phyloP scores from a whole-genome alignment of 2,329 filamentous ascomycete species.

The Pseudogymnoascus sp. region DNA sequence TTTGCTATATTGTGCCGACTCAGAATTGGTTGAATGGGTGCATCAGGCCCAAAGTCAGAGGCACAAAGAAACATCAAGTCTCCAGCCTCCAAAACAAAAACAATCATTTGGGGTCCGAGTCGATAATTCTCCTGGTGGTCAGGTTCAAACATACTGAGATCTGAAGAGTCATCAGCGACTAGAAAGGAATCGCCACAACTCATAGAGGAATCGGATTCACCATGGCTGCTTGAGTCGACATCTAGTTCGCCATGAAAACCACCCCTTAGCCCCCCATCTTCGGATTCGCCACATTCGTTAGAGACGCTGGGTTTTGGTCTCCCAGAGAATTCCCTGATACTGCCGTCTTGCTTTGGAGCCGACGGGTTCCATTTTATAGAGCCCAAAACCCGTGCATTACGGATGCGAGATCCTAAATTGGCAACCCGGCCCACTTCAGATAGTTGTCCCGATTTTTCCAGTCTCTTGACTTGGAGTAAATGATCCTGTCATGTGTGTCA shows the following conservation, averaged over 20 bases:
- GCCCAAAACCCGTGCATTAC: conserved; percentile 71
- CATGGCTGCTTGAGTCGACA: neutral
- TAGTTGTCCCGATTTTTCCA: conserved; percentile 61
- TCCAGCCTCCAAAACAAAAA: conserved; percentile 66
- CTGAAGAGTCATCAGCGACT: neutral
- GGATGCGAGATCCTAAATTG: conserved; percentile 72
- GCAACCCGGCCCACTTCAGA: conserved; percentile 68
- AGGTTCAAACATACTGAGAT: neutral
- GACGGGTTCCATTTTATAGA: conserved; percentile 30
- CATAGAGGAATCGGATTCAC: neutral
- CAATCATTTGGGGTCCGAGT: conserved; percentile 71
- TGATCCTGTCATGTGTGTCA: conserved; percentile 49
- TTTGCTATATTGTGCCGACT: conserved; percentile 49
- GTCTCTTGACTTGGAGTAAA: conserved; percentile 73
- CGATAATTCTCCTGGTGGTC: neutral
- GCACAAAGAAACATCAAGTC: conserved; percentile 73
- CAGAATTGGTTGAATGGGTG: conserved; percentile 32
- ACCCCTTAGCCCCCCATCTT: neutral
- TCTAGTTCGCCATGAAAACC: neutral
- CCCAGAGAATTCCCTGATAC: neutral
- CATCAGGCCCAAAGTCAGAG: conserved; percentile 37
- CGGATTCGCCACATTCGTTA: neutral
- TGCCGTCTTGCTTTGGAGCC: neutral
- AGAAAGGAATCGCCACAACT: neutral
- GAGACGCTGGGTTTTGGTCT: neutral